These are phyloP conservation scores for Aspergillus nanangensis DNA, from an alignment of 495 filamentous ascomycete species.

Conservation along the genomic window DNA sequence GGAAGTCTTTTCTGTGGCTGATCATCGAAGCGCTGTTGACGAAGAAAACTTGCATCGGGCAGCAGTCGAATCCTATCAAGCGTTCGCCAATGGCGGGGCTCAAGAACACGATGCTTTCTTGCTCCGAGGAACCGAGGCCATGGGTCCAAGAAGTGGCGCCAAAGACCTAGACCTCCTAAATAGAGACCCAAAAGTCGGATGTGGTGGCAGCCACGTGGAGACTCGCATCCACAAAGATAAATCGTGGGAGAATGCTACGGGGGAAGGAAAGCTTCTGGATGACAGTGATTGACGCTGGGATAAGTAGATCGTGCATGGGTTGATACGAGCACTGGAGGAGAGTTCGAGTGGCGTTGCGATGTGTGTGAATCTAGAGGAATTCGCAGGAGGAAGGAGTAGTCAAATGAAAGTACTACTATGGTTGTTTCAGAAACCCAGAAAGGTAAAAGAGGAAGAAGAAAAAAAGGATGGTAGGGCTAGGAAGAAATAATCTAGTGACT, in stretches of 20 bases:
- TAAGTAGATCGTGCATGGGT: too few species aligned
- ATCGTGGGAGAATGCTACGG: too few species aligned
- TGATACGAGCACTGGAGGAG: neutral
- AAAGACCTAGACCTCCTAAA: too few species aligned
- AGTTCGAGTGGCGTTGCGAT: too few species aligned
- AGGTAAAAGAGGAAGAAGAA: neutral
- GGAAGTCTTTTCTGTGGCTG: neutral
- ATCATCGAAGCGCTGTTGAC: neutral
- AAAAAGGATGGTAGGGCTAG: neutral
- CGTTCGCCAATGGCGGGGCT: slow-evolving; percentile 20
- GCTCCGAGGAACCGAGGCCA: slow-evolving; percentile 1
- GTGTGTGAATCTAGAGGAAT: neutral
- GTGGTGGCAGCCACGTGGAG: too few species aligned
- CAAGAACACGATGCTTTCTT: slow-evolving; percentile 21
- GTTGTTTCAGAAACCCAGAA: neutral
- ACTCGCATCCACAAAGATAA: too few species aligned
- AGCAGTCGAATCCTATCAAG: slow-evolving; percentile 13
- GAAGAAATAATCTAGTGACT: neutral
- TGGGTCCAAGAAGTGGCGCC: too few species aligned
- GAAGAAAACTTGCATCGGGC: neutral
- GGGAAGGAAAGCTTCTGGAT: slow-evolving; percentile 2
- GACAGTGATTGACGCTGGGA: neutral
- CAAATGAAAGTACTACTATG: neutral
- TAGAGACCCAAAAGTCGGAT: too few species aligned
- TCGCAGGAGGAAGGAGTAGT: neutral